Evolutionary conservation across 306 rosid genomes (phyloP), one percentile per base, ranked within the genome.

Genomic region (Adenanthera pavonina): DNA sequence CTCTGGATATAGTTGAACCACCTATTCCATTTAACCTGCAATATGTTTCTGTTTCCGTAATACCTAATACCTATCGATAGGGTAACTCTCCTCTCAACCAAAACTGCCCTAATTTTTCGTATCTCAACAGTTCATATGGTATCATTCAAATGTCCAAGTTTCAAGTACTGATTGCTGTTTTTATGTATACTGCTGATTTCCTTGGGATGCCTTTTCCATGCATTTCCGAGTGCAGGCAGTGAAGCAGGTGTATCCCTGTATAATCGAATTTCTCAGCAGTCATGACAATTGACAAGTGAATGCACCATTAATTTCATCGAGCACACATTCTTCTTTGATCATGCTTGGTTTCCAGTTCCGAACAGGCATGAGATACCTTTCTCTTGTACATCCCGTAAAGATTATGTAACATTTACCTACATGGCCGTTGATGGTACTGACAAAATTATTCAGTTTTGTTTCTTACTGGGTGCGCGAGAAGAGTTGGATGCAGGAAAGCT

Each of bases 241-340:
- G 83, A 94, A 91, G 84, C 94, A 93, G 84, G 90, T 93, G 43
- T 92, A 96, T 83, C 98, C 99, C 13, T 82, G 91, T 84, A 91
- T 96, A 62, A 72, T 91, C 74, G 87, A 96, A 51, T 96, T 96
- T 86, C 95, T 96, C 77, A 80, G 67, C 72, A 68, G 38, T 69
- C 90, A 91, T 11, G 98, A 96, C 85, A 77, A 76, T n/a, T 91
- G 89, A 90, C 74, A 25, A 25, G 30, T 25, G 30, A 25, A 72
- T 49, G 69, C 78, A 72, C 56, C 80, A 16, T 69, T 56, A 61
- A 67, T 60, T 82, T 80, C 80, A 54, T 70, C 60, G 38, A 75
- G 75, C 71, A 44, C 49, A 48, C 67, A 56, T 78, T 80, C 44
- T 67, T 69, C 74, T 48, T 40, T 17, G 74, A 71, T 51, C 69